Evolutionary conservation across 2,329 filamentous ascomycete genomes (phyloP).

Genomic region (Blastomyces percursus): DNA sequence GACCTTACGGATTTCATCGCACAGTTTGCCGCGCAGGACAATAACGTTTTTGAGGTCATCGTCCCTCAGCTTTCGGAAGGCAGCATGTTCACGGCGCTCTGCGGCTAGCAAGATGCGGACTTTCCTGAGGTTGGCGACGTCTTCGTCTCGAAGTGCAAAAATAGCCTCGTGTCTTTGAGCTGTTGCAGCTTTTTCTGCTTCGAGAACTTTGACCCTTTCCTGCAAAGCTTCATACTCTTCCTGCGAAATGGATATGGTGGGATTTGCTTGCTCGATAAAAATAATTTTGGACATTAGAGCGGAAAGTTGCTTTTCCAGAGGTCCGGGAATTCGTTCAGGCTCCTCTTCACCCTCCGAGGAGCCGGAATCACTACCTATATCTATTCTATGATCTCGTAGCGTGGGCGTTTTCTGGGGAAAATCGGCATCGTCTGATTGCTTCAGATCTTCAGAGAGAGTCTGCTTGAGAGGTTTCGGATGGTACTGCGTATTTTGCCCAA

Average conservation of each 20-base stretch:
- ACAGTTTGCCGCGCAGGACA: slow-evolving; percentile 29
- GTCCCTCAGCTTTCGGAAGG: slow-evolving; percentile 31
- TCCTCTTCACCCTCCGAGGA: background rate
- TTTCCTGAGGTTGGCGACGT: slow-evolving; percentile 35
- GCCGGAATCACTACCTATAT: background rate
- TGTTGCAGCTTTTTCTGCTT: slow-evolving; percentile 29
- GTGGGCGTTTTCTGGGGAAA: slow-evolving; percentile 7
- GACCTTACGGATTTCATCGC: slow-evolving; percentile 30
- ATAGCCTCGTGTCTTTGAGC: slow-evolving; percentile 31
- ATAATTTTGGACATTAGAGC: slow-evolving; percentile 10
- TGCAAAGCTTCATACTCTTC: slow-evolving; percentile 28
- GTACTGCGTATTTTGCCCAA: slow-evolving; percentile 2
- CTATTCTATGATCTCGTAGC: background rate
- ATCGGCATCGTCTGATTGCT: slow-evolving; percentile 2
- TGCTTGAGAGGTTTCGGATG: slow-evolving; percentile 2
- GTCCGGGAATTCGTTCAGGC: slow-evolving; percentile 2
- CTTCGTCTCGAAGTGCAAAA: slow-evolving; percentile 33
- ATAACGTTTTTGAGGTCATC: slow-evolving; percentile 34
- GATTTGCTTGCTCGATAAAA: slow-evolving; percentile 9
- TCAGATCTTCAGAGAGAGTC: slow-evolving; percentile 1
- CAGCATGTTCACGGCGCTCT: slow-evolving; percentile 30
- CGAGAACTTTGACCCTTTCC: slow-evolving; percentile 23
- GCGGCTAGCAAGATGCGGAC: slow-evolving; percentile 31
- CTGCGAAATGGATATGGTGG: slow-evolving; percentile 22
- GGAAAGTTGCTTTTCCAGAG: slow-evolving; percentile 8